These are phyloP conservation scores for Leptographium lundbergii DNA, from an alignment of 2,329 filamentous ascomycete genomes.

Conservation along the genomic window DNA sequence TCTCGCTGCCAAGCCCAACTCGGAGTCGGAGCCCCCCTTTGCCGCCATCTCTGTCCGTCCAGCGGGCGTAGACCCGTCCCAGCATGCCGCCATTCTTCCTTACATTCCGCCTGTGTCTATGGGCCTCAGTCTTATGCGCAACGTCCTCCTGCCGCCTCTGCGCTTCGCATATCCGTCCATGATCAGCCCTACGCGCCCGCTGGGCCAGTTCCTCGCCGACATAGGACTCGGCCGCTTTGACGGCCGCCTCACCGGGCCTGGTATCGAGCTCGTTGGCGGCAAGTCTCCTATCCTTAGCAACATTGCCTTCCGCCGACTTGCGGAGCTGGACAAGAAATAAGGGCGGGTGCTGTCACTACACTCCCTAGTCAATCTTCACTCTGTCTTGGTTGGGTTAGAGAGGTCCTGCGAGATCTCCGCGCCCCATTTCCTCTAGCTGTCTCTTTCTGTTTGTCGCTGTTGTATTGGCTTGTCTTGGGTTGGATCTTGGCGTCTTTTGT, in stretches of 20 bases:
- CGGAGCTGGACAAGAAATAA: neutral
- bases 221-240: constrained; percentile 30
- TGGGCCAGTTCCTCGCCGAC: constrained; percentile 31
- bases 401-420: too few relatives aligned
- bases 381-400: too few relatives aligned
- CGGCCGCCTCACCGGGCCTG: constrained; percentile 13
- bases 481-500: too few relatives aligned
- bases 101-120: constrained; percentile 25
- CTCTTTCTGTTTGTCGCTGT: too few relatives aligned
- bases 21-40: constrained; percentile 23
- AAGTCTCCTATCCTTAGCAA: constrained; percentile 6
- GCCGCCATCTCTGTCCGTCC: constrained; percentile 46
- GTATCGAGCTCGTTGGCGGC: constrained; percentile 14
- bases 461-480: too few relatives aligned
- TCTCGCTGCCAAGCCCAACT: constrained; percentile 20
- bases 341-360: neutral
- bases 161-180: constrained; percentile 11
- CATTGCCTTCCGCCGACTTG: constrained; percentile 6
- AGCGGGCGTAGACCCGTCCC: constrained; percentile 38
- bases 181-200: constrained; percentile 25
- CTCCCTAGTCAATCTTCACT: neutral
- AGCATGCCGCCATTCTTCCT: constrained; percentile 27
- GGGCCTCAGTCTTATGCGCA: constrained; percentile 1
- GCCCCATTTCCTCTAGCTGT: too few relatives aligned
- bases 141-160: constrained; percentile 16